Evolutionary conservation across 2,329 filamentous ascomycete species (phyloP), one percentile per base, ranked within the genome.

Genomic region (Cladophialophora yegresii): DNA sequence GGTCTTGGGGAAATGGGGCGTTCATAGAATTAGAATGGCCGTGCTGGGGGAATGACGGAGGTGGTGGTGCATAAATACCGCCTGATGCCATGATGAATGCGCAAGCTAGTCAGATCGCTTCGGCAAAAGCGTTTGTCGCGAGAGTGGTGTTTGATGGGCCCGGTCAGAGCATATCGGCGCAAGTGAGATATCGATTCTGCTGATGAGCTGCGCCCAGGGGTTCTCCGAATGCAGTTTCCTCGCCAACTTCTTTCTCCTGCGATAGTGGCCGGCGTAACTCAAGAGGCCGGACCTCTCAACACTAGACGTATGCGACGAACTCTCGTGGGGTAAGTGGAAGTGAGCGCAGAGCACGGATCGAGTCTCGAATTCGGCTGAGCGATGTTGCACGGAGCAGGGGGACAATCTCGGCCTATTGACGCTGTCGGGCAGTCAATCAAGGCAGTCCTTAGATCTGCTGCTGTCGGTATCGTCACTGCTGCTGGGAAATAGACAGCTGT

Each of bases 1-100:
- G 73, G 55, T 75, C 73, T 69, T 79, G 77, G 9, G 76, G 75
- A 57, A 75, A 77, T 12, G 75, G 68, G 72, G 60, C 64, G 58
- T 71, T 70, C 65, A 72, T 67, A 8, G 70, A 72, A 47, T 49
- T 68, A 22, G 69, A 68, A 50, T 71, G 69, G 26, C 67, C 70
- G 58, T 71, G 68, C 55, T 67, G 66, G 47, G 69, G 67, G 54
- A 71, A 71, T 16, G 64, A 64, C n/a, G 66, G 69, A 51, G 69
- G 70, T n/a, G 69, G 62, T 49, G 70, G 70, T 50, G 68, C 59
- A 66, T 70, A 71, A 28, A 68, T 62, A 20, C 66, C 66, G 49
- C 66, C 66, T 40, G 66, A 64, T 47, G 66, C 66, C 66, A 68
- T 68, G 36, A 63, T 68, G 51, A 10, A 30, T 32, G 23, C 8